Percentiles rank a stretch among this genome's conserved stretches.
Evolutionary conservation across 2,329 filamentous ascomycete species (phyloP).

Genomic region (Colletotrichum horii): DNA sequence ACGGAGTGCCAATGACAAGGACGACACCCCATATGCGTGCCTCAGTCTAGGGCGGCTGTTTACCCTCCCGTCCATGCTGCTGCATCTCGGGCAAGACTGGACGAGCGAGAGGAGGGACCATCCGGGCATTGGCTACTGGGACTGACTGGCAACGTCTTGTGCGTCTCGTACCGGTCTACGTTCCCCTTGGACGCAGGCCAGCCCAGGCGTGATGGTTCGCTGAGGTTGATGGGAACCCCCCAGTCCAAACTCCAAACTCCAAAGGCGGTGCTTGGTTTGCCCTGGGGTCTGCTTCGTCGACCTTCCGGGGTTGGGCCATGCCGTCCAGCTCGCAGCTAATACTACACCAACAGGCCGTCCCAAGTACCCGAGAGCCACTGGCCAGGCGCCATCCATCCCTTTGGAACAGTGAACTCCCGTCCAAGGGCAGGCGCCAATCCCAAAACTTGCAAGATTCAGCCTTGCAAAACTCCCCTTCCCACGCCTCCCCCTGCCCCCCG

Average conservation of each 20-base stretch:
- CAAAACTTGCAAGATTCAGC: slow-evolving; percentile 9
- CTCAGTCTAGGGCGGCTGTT: slow-evolving; percentile 7
- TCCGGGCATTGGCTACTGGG: background rate
- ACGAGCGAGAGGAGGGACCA: background rate
- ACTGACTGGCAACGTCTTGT: background rate
- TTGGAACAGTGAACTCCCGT: slow-evolving; percentile 8
- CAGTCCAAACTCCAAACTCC: background rate
- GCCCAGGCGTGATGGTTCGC: background rate
- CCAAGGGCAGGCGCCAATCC: background rate
- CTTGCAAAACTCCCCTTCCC: slow-evolving; percentile 9
- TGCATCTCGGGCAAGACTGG: background rate
- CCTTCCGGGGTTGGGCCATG: background rate
- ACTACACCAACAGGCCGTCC: background rate
- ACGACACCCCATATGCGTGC: background rate
- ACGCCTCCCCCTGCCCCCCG: background rate
- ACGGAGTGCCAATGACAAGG: background rate
- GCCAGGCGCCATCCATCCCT: slow-evolving; percentile 1
- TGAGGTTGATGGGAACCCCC: background rate
- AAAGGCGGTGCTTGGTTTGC: background rate
- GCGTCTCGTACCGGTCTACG: background rate
- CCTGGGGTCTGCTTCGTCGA: background rate
- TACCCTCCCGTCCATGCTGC: slow-evolving; percentile 5
- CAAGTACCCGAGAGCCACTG: background rate
- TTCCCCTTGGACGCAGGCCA: background rate
- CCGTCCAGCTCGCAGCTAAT: background rate